Evolutionary conservation across 192 early-diverging fungal genomes (phyloP).

Genomic region (Bifiguratus adelaidae): DNA sequence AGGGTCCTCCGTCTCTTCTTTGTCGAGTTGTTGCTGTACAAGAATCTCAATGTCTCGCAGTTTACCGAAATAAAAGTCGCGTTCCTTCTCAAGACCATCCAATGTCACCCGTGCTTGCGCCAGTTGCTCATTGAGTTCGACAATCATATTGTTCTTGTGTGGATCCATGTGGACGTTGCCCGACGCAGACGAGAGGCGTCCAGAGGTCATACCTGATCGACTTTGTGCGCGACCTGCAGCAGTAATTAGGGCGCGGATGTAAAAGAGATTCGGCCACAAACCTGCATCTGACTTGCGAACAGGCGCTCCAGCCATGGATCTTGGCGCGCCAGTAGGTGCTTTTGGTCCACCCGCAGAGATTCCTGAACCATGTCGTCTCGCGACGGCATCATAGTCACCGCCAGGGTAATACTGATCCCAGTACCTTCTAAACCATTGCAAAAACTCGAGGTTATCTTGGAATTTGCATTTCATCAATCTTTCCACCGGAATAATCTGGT

Average conservation of each 20-base stretch:
- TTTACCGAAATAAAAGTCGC: slow-evolving; percentile 96
- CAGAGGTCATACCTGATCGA: too few relatives aligned
- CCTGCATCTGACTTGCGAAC: too few relatives aligned
- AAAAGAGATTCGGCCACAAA: too few relatives aligned
- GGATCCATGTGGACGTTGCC: slow-evolving; percentile 22
- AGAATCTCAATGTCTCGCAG: slow-evolving; percentile 90
- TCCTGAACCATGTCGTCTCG: slow-evolving; percentile 33
- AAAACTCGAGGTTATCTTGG: slow-evolving; percentile 97
- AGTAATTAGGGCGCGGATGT: slow-evolving; percentile 24
- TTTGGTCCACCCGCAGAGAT: slow-evolving; percentile 14
- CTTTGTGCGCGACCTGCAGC: too few relatives aligned
- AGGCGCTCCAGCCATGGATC: too few relatives aligned
- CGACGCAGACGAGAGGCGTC: slow-evolving; percentile 13
- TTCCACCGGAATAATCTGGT: slow-evolving; percentile 75
- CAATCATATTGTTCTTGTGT: slow-evolving; percentile 46
- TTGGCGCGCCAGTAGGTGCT: slow-evolving; percentile 19
- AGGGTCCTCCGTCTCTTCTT: slow-evolving; percentile 32
- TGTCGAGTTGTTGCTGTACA: slow-evolving; percentile 70
- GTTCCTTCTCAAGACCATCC: slow-evolving; percentile 90
- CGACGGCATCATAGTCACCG: slow-evolving; percentile 73
- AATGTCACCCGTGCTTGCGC: slow-evolving; percentile 77
- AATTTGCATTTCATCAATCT: slow-evolving; percentile 90
- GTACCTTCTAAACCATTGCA: slow-evolving; percentile 91
- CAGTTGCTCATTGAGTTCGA: slow-evolving; percentile 67
- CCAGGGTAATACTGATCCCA: slow-evolving; percentile 86